phyloP scores from a whole-genome alignment of 805 yeast genomes.

The Cyberlindnera americana region DNA sequence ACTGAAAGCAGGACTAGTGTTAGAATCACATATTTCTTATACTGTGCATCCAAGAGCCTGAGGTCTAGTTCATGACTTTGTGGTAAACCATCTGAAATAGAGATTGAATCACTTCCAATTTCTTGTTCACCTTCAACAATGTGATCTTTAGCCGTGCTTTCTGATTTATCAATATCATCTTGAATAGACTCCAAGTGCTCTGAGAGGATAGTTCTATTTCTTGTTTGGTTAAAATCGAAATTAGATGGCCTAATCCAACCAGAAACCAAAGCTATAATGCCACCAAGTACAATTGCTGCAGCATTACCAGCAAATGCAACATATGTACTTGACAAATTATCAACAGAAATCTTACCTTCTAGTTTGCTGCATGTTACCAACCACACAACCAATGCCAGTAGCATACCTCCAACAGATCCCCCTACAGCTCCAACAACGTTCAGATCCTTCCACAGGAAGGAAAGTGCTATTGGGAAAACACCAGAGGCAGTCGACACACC shows the following conservation, averaged over 20 bases:
- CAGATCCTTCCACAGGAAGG: conserved; percentile 37
- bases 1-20: conserved; percentile 25
- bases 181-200: background rate
- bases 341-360: conserved; percentile 35
- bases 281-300: conserved; percentile 30
- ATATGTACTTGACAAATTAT: conserved; percentile 33
- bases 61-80: conserved; percentile 27
- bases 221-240: conserved; percentile 29
- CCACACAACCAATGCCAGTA: conserved; percentile 37
- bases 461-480: conserved; percentile 36
- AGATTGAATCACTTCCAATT: conserved; percentile 1
- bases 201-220: background rate
- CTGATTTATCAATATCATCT: background rate
- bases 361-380: conserved; percentile 34
- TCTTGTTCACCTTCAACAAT: background rate
- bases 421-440: conserved; percentile 36
- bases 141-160: background rate
- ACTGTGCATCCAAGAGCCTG: conserved; percentile 28
- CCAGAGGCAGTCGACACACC: conserved; percentile 39
- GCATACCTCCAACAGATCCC: conserved; percentile 37
- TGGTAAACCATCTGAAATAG: conserved; percentile 23
- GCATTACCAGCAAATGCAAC: conserved; percentile 41
- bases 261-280: conserved; percentile 30
- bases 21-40: conserved; percentile 29
- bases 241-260: conserved; percentile 38